Evolutionary conservation across 306 rosid genomes (phyloP).

Genomic region (Trifolium pratense): DNA sequence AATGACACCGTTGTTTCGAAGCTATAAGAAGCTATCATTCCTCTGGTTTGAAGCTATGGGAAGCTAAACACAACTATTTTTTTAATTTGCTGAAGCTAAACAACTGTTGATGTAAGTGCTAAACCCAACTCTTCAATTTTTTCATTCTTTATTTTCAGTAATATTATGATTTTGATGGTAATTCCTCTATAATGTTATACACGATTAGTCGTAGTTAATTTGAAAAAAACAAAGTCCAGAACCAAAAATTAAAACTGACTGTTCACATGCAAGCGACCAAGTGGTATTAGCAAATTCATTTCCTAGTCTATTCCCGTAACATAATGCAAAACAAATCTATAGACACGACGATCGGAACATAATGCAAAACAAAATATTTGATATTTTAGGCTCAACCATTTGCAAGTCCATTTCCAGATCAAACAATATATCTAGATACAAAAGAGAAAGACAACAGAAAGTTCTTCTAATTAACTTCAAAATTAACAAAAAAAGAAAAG

Average conservation of each 20-base stretch:
- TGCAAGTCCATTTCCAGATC: not conserved
- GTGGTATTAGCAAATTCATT: slow-evolving; percentile 13
- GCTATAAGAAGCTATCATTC: too few relatives aligned
- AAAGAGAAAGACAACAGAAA: too few relatives aligned
- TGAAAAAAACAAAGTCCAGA: not conserved
- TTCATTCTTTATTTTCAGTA: too few relatives aligned
- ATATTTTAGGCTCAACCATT: not conserved
- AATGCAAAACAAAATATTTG: not conserved
- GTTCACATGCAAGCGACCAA: not conserved
- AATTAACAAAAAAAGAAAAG: not conserved
- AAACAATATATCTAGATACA: not conserved
- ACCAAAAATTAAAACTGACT: not conserved
- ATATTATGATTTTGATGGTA: too few relatives aligned
- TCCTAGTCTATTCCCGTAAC: not conserved
- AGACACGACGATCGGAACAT: not conserved
- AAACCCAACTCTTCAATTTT: too few relatives aligned
- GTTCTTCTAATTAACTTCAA: not conserved
- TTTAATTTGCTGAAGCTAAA: too few relatives aligned
- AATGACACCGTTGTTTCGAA: too few relatives aligned
- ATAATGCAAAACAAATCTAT: not conserved
- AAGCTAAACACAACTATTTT: too few relatives aligned
- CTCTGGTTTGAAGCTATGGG: too few relatives aligned
- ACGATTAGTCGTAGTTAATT: slow-evolving; percentile 9
- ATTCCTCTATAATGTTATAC: too few relatives aligned
- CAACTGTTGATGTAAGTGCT: too few relatives aligned